Percentiles rank a stretch among this genome's conserved stretches.
Conservation (phyloP, 768 basidiomycete species). For the Lentinula detonsa region DNA sequence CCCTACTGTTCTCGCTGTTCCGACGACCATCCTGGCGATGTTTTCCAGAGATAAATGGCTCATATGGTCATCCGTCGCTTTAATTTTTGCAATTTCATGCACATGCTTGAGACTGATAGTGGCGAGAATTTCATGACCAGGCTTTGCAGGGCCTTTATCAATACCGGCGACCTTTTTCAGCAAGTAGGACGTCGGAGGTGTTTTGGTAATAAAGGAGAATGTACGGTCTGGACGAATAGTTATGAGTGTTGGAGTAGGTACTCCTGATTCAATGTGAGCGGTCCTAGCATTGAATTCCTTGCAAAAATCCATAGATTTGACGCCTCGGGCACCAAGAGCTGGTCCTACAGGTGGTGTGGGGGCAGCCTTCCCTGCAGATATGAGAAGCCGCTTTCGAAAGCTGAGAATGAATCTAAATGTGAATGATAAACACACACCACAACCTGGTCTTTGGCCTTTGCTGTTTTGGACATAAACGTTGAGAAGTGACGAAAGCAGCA, state of each 20-base stretch:
- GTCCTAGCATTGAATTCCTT: conserved; percentile 99
- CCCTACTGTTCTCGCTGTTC: conserved; percentile 84
- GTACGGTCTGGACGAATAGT: conserved; percentile 92
- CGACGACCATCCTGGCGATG: conserved; percentile 83
- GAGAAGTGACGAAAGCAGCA: neutral
- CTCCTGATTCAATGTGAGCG: conserved; percentile 76
- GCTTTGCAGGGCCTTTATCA: conserved; percentile 83
- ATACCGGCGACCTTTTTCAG: conserved; percentile 88
- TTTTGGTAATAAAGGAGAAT: conserved; percentile 89
- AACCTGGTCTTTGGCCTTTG: conserved; percentile 62
- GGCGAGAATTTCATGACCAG: conserved; percentile 71
- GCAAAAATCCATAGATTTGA: conserved; percentile 99
- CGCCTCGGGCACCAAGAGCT: conserved; percentile 94
- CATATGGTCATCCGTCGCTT: conserved; percentile 84
- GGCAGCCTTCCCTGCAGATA: conserved; percentile 91
- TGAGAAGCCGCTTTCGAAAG: conserved; percentile 63
- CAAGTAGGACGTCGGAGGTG: conserved; percentile 86
- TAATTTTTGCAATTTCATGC: conserved; percentile 98
- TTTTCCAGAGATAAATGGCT: conserved; percentile 82
- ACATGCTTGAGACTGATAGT: conserved; percentile 94
- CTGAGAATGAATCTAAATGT: conserved; percentile 10
- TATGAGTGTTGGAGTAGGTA: conserved; percentile 89
- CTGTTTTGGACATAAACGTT: conserved; percentile 57
- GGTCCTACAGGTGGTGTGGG: conserved; percentile 96
- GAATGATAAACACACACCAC: conserved; percentile 48